Base-by-base conservation (phyloP, 495 filamentous ascomycete species). In the Trichoderma virens region DNA sequence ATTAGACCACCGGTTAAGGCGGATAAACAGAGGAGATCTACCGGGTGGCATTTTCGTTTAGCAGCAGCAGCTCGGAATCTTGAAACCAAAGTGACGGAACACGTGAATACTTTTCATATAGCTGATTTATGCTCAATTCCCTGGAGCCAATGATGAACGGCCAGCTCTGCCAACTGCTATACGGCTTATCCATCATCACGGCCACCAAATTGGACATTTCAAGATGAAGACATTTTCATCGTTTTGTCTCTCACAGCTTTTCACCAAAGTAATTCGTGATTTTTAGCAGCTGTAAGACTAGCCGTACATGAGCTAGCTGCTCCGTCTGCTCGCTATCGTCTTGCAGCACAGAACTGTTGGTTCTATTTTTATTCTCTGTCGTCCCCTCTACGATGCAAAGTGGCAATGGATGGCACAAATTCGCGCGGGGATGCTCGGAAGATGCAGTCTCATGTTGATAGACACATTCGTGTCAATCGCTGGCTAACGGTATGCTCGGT, bases 21-120 rank as follows among this genome's bases (percentile, higher is more conserved):
- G 45, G 45, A 6, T 51, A 51, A 51, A 51, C 45, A 51, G 20
- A 51, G 4, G 45, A 51, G 45, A 51, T 51, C 45, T 51, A n/a
- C 45, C 45, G 45, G 23, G 45, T 25, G 45, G 45, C 1, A 20
- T 51, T 25, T 1, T 18, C 16, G 8, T 51, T 16, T 25, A 25
- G 9, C 20, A 51, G 45, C 38, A 41, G 45, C 45, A 51, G 45
- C 3, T 51, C n/a, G 16, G 45, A 20, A 7, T 1, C 23, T 51
- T 51, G 45, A 51, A 51, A 51, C 45, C 45, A 51, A 25, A 20
- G 2, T 23, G 3, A 51, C 45, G 45, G 45, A 20, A 20, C 18
- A 51, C 18, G n/a, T n/a, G n/a, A n/a, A 14, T 41, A 39, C 35
- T 13, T 3, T 9, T 16, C 38, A 41, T n/a, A n/a, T n/a, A n/a